phyloP scores from a whole-genome alignment of 192 early-diverging fungal species.

The Coemansia sp. region DNA sequence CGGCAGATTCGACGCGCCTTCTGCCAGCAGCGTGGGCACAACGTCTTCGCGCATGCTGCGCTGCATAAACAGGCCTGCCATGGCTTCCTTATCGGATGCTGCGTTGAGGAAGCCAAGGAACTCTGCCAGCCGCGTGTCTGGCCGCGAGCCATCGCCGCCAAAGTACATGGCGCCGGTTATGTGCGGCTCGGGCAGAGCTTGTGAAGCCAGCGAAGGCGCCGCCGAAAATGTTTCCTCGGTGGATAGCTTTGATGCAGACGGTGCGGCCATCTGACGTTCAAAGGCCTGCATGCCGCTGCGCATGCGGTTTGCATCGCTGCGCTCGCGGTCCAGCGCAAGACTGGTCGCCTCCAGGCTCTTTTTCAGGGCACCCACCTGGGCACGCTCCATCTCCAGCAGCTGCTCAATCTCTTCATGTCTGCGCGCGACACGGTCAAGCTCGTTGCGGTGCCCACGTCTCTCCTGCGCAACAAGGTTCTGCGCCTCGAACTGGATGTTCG shows the following conservation, averaged over 20 bases:
- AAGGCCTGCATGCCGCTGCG: constrained; percentile 29
- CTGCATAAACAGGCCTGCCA: constrained; percentile 38
- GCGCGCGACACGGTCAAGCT: constrained; percentile 26
- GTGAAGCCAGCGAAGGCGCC: background rate
- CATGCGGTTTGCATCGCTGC: constrained; percentile 24
- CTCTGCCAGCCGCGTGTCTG: constrained; percentile 46
- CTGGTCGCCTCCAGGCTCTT: constrained; percentile 34
- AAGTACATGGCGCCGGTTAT: constrained; percentile 36
- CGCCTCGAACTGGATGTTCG: constrained; percentile 48
- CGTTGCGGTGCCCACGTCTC: constrained; percentile 37
- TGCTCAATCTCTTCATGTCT: constrained; percentile 29
- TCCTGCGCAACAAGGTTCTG: constrained; percentile 48
- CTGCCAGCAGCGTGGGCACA: constrained; percentile 38
- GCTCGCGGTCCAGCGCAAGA: constrained; percentile 28
- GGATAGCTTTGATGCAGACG: background rate
- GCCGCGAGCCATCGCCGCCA: constrained; percentile 35
- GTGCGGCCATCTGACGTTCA: constrained; percentile 28
- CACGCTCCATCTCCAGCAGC: constrained; percentile 47
- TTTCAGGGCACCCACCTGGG: constrained; percentile 42
- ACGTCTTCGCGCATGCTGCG: constrained; percentile 51
- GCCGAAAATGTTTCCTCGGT: constrained; percentile 9
- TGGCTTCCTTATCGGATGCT: constrained; percentile 37
- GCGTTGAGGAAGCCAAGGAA: constrained; percentile 44
- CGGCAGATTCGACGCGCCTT: constrained; percentile 15
- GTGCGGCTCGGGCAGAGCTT: constrained; percentile 19